These are phyloP conservation scores for Penicillium canescens DNA, from an alignment of 495 filamentous ascomycete genomes.

Conservation along the genomic window DNA sequence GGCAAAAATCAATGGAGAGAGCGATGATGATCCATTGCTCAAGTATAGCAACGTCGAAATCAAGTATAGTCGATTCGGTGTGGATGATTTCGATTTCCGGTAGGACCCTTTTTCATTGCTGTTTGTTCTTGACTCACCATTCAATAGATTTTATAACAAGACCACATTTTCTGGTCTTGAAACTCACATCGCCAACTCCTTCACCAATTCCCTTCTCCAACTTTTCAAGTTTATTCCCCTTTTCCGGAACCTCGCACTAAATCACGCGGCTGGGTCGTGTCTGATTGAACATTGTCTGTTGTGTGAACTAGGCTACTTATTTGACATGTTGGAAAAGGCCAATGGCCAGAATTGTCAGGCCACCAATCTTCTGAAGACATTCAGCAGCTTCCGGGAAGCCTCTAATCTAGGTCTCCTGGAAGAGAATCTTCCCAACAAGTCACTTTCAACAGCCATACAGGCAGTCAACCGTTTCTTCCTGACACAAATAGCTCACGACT, in stretches of 20 bases:
- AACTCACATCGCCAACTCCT: constrained; percentile 94
- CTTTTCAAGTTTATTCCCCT: constrained; percentile 87
- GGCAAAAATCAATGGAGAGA: constrained; percentile 60
- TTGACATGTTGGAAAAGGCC: constrained; percentile 98
- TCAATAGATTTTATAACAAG: constrained; percentile 81
- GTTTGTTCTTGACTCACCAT: constrained; percentile 8
- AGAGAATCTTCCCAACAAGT: constrained; percentile 69
- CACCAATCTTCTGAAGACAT: constrained; percentile 91
- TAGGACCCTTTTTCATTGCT: constrained; percentile 39
- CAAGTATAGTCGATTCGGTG: constrained; percentile 95
- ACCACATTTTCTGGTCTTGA: constrained; percentile 88
- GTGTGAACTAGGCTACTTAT: constrained; percentile 92
- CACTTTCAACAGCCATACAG: constrained; percentile 74
- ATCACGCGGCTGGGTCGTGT: constrained; percentile 83
- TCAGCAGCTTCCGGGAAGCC: constrained; percentile 75
- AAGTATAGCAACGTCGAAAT: constrained; percentile 92
- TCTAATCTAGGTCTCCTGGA: constrained; percentile 74
- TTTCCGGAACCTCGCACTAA: constrained; percentile 85
- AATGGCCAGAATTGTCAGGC: constrained; percentile 91
- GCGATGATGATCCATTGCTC: constrained; percentile 70
- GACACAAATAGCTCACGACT: constrained; percentile 70
- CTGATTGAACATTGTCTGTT: constrained; percentile 79
- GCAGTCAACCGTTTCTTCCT: constrained; percentile 75
- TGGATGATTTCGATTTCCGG: constrained; percentile 98
- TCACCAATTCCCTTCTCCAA: constrained; percentile 91